Evolutionary conservation across 2,329 filamentous ascomycete genomes (phyloP), one percentile per base, ranked within the genome.

Genomic region (Colletotrichum caudatum): DNA sequence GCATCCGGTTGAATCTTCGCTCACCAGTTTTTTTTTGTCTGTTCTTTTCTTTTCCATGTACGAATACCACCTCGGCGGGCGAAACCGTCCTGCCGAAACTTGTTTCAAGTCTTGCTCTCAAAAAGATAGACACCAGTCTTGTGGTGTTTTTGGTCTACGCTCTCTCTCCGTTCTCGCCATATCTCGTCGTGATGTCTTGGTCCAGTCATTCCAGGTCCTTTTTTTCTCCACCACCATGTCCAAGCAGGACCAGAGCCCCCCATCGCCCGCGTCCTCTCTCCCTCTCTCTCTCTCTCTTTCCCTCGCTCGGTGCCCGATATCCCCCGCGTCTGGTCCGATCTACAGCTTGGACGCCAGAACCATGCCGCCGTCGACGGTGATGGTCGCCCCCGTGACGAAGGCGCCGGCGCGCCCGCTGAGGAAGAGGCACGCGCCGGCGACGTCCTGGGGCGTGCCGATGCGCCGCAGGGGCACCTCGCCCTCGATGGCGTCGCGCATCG

Each of bases 371-470:
- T 93, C 91, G 51, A 92, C 77, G 12, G 87, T 81, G 73, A 92
- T 88, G 3, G 88, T 89, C 20, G 90, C 89, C 4, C 91, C 91
- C 74, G 92, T 93, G 46, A 91, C 84, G 78, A 86, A 92, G 1
- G 87, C 83, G 5, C 92, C 92, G 1, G 92, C 92, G 66, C 87
- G 84, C 76, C 91, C 92, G 50, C 87, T 85, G 77, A 94, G 80
- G 80, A 92, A 94, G 67, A 94, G 80, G 78, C 92, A 93, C 14
- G 91, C 86, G 0, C 92, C 92, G 0, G 91, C 92, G 5, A 93
- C 90, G 79, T 94, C 92, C 78, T 90, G 82, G 0, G 90, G 87
- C 23, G 82, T 86, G 0, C 92, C 92, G 75, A 94, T 92, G 41
- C 92, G 82, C 0, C 88, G 87, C 74, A 94, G 77, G 12, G 92